Evolutionary conservation across 2,329 filamentous ascomycete species (phyloP), one percentile per base, ranked within the genome.

Genomic region (Herpomyces periplanetae): DNA sequence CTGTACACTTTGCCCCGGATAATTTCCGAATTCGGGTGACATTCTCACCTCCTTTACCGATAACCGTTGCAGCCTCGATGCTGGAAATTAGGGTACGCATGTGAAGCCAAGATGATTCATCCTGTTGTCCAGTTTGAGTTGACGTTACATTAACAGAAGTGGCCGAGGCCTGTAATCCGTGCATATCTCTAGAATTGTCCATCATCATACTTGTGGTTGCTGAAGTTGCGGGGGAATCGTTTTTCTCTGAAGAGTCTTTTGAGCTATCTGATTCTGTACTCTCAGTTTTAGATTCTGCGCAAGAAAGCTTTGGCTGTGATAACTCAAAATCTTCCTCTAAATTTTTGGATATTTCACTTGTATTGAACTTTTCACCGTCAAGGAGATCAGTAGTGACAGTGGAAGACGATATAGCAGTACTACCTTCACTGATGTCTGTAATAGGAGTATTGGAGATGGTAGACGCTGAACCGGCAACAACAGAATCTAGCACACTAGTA

Each of bases 21-120:
- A 87, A 51, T 37, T 68, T 69, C 29, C 80, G 60, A 34, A 96
- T 91, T 43, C 85, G 69, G 29, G 73, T 85, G 18, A 96, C 80
- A 34, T 96, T 96, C 47, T 96, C 80, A 36, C 80, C 80, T 26
- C 73, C 75, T 44, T 96, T 96, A 35, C 80, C 80, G 40, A 96
- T 96, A 28, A 88, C 69, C 18, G 80, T 96, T 15, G 80, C 80
- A 28, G 80, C 80, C 41, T 96, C 80, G 17, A 71, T 69, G 40
- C 75, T 96, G 20, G 75, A 85, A 31, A 96, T 96, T 31, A 88
- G 73, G 21, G 80, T 69, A 29, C 80, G 65, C 31, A 96, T 66
- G 37, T 96, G 80, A 29, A 96, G 73, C 75, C 80, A 96, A 17
- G 61, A 61, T 18, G 65, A 71, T 45, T 96, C 80, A 34, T 96